These are phyloP conservation scores for Colletotrichum lindemuthianum DNA, from an alignment of 2,329 filamentous ascomycete genomes.

Conservation along the genomic window DNA sequence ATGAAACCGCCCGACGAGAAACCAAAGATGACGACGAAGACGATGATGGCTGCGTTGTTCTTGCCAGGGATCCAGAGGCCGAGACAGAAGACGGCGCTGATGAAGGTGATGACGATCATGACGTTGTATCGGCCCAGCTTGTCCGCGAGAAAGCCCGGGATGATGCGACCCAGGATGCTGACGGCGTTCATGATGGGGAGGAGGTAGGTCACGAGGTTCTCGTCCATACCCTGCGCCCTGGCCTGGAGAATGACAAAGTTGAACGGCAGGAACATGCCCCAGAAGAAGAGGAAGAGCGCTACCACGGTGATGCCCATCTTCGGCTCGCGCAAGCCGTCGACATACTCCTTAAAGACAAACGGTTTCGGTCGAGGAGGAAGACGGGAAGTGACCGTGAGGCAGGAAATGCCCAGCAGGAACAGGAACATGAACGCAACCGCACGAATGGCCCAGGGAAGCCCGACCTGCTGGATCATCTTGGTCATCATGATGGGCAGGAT, in stretches of 20 bases:
- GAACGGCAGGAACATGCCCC: slow-evolving; percentile 65
- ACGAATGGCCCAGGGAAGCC: slow-evolving; percentile 61
- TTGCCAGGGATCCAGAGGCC: slow-evolving; percentile 60
- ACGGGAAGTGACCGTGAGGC: slow-evolving; percentile 51
- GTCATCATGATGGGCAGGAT: slow-evolving; percentile 70
- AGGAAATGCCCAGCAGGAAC: slow-evolving; percentile 46
- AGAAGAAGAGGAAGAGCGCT: slow-evolving; percentile 65
- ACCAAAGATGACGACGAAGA: slow-evolving; percentile 75
- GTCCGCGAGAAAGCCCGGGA: slow-evolving; percentile 60
- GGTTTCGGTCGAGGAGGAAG: slow-evolving; percentile 57
- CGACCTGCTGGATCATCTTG: slow-evolving; percentile 60
- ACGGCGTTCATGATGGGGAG: slow-evolving; percentile 67
- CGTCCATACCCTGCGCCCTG: slow-evolving; percentile 52
- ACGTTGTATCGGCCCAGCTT: slow-evolving; percentile 57
- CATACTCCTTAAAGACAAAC: slow-evolving; percentile 58
- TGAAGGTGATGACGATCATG: slow-evolving; percentile 61
- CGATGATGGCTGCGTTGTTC: slow-evolving; percentile 66
- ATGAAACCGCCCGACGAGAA: slow-evolving; percentile 76
- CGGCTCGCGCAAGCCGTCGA: slow-evolving; percentile 56
- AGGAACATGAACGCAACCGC: slow-evolving; percentile 58
- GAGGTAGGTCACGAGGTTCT: slow-evolving; percentile 56
- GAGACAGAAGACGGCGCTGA: slow-evolving; percentile 57
- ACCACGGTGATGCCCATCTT: slow-evolving; percentile 54
- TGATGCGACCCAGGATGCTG: slow-evolving; percentile 62
- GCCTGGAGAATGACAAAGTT: slow-evolving; percentile 63